phyloP scores from a whole-genome alignment of 768 basidiomycete species.

The Amanita jacksonii region DNA sequence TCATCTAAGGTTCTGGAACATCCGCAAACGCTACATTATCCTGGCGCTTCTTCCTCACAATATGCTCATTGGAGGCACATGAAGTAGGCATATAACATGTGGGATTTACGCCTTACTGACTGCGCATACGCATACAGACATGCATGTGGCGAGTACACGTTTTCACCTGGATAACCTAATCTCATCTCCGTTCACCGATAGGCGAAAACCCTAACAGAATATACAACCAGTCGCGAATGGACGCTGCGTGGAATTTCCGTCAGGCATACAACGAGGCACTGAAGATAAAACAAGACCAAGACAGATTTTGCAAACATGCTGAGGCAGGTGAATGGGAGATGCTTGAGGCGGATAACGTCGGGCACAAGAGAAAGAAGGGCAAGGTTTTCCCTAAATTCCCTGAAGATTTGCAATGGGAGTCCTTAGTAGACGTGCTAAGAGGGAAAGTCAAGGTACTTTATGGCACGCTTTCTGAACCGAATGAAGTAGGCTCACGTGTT shows the following conservation, averaged over 20 bases:
- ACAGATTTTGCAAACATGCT: slow-evolving; percentile 50
- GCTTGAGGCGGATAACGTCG: slow-evolving; percentile 14
- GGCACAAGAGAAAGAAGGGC: slow-evolving; percentile 9
- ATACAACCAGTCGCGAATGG: slow-evolving; percentile 48
- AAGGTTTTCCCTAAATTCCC: slow-evolving; percentile 34
- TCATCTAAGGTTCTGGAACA: slow-evolving; percentile 66
- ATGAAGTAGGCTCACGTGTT: neutral
- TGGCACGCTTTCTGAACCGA: neutral
- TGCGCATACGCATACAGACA: slow-evolving; percentile 31
- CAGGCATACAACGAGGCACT: slow-evolving; percentile 62
- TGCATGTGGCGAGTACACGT: slow-evolving; percentile 43
- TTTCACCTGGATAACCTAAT: slow-evolving; percentile 8
- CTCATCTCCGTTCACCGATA: slow-evolving; percentile 9
- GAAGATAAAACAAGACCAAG: slow-evolving; percentile 57
- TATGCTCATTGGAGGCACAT: slow-evolving; percentile 61
- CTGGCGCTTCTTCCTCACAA: slow-evolving; percentile 22
- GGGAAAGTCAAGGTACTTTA: slow-evolving; percentile 60
- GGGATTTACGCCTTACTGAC: neutral
- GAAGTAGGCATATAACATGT: slow-evolving; percentile 35
- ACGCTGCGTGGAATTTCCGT: slow-evolving; percentile 59
- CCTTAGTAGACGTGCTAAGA: slow-evolving; percentile 59
- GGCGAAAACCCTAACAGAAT: slow-evolving; percentile 51
- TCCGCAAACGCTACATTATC: slow-evolving; percentile 42
- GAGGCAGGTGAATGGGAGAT: slow-evolving; percentile 33
- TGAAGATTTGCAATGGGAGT: slow-evolving; percentile 59